A percentile compares a stretch with the other conserved stretches of the same genome.
Evolutionary conservation across 1,284 basidiomycete genomes (phyloP).

Genomic region (Afroboletus lepidellus): DNA sequence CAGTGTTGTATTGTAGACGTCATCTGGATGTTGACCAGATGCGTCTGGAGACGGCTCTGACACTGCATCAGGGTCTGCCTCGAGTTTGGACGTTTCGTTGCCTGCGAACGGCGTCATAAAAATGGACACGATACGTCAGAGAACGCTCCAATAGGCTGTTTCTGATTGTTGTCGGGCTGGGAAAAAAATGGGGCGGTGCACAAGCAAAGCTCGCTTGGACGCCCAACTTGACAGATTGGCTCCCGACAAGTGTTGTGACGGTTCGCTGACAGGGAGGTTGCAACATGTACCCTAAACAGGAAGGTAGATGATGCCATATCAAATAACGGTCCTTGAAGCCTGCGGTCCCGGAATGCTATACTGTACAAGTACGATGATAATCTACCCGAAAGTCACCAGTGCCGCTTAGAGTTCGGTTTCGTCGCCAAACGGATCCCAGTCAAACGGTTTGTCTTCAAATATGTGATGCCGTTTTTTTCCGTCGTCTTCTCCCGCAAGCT

Average conservation of each 20-base stretch:
- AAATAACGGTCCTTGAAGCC: neutral
- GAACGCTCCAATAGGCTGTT: neutral
- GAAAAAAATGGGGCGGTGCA: neutral
- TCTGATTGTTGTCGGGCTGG: neutral
- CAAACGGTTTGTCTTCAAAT: conserved; percentile 30
- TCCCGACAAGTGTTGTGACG: neutral
- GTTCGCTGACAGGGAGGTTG: neutral
- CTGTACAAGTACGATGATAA: conserved; percentile 13
- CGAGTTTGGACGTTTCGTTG: conserved; percentile 2
- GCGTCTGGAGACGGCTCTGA: conserved; percentile 3
- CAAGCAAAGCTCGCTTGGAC: neutral
- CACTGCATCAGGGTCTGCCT: neutral
- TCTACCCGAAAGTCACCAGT: neutral
- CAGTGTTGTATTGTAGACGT: conserved; percentile 26
- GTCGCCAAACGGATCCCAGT: conserved; percentile 32
- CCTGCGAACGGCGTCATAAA: conserved; percentile 3
- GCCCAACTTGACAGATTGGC: too few species aligned
- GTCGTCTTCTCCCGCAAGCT: conserved; percentile 12
- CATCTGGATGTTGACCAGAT: conserved; percentile 23
- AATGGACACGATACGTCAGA: neutral
- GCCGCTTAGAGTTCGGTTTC: conserved; percentile 22
- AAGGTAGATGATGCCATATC: neutral
- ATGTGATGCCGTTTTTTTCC: conserved; percentile 27
- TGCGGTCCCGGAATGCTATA: conserved; percentile 2
- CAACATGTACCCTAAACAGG: neutral